A percentile compares a stretch with the other conserved stretches of the same genome.
Conservation (phyloP, 768 basidiomycete genomes). For the Phaffia tasmanica region DNA sequence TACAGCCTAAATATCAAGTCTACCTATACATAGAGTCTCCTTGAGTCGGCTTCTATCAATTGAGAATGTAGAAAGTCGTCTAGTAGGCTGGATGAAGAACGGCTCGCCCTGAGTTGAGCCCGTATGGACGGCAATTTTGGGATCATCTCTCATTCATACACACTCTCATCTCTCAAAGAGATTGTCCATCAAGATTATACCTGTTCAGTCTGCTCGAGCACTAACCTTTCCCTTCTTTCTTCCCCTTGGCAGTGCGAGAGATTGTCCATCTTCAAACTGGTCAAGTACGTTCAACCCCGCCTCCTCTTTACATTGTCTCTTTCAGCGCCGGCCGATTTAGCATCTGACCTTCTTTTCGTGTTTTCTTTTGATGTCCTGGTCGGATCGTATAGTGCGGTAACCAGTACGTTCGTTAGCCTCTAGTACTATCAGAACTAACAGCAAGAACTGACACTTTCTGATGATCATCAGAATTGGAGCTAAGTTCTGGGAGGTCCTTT, state of each 20-base stretch:
- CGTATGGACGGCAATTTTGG: too few relatives aligned
- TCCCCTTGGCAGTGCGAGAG: slow-evolving; percentile 49
- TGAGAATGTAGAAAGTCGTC: too few relatives aligned
- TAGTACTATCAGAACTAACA: background rate
- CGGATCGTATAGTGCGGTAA: slow-evolving; percentile 67
- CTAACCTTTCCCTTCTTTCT: background rate
- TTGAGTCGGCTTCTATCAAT: too few relatives aligned
- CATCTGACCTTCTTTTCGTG: background rate
- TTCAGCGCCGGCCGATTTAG: background rate
- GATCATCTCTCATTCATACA: too few relatives aligned
- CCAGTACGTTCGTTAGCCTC: slow-evolving; percentile 54
- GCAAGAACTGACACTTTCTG: background rate
- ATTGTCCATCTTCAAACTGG: slow-evolving; percentile 99
- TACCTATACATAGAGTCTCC: too few relatives aligned
- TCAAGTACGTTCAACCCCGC: slow-evolving; percentile 52
- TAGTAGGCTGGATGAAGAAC: too few relatives aligned
- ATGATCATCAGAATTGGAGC: slow-evolving; percentile 29
- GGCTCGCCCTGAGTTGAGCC: too few relatives aligned
- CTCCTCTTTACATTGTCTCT: background rate
- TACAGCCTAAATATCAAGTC: too few relatives aligned
- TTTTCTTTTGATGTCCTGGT: background rate
- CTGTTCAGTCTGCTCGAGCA: too few relatives aligned
- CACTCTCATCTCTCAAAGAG: too few relatives aligned
- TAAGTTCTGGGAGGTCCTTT: slow-evolving; percentile 73
- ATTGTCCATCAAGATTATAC: too few relatives aligned